Evolutionary conservation across 1,139 yeast species (phyloP), one percentile per base, ranked within the genome.

Genomic region (Zygosaccharomyces pseudobailii): DNA sequence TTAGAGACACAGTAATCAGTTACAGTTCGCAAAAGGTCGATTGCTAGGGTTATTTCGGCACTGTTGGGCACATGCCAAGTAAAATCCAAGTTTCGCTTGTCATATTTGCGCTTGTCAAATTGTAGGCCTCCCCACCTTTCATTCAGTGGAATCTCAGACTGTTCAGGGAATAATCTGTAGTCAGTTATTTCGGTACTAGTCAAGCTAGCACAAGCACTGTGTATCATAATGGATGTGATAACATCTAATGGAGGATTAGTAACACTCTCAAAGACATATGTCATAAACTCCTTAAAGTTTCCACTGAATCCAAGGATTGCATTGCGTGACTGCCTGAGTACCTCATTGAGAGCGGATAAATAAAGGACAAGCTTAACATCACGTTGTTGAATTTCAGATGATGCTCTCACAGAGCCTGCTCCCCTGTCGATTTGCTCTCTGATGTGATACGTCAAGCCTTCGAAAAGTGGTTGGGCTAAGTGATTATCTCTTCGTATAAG

Each of bases 351-450:
- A 3, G 89, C 78, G 2, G 82, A 75, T 40, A 88, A 66, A 61
- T 85, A 79, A 82, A 96, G 82, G 36, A 81, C 80, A 13, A 92
- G 70, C 9, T 84, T 79, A 40, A 85, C 84, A 65, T 92, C 98
- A 43, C 90, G 74, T 10, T 88, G 88, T 22, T 82, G 73, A 28
- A 86, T 73, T 40, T 84, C 89, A 3, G 78, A 73, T 0, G 86
- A 84, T 19, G 82, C 79, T 61, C 96, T 76, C 0, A 83, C 71
- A 1, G 79, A 71, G 1, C 97, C 97, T 0, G 97, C 97, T 55
- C 90, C 87, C 57, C 84, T 90, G n/a, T 72, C 73, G 21, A 92
- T 74, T 60, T 92, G 96, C 25, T 78, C 80, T 42, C 73, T 72
- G 31, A 90, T 82, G 49, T 75, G 54, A 23, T 45, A 51, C 20